Evolutionary conservation across 352 stramenopile species (phyloP).

Genomic region (Phytophthora foliorum): DNA sequence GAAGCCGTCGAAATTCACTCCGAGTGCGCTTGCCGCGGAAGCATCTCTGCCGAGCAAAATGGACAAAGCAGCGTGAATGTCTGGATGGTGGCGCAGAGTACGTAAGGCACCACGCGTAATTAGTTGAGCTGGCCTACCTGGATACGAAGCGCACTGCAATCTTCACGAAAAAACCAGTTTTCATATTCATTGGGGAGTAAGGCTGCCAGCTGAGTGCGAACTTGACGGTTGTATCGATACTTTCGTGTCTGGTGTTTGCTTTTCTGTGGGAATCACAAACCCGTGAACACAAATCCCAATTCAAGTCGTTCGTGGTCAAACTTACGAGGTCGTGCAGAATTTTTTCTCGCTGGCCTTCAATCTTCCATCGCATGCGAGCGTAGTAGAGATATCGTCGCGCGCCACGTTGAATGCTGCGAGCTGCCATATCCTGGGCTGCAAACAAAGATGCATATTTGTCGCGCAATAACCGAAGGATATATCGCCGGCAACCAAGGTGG

Average conservation of each 20-base stretch:
- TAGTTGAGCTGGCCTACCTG: slow-evolving; percentile 40
- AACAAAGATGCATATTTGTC: slow-evolving; percentile 66
- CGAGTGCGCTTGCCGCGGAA: slow-evolving; percentile 58
- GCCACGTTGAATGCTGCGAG: slow-evolving; percentile 54
- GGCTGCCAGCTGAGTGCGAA: slow-evolving; percentile 58
- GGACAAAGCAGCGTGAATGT: not conserved
- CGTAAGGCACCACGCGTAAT: too few species aligned
- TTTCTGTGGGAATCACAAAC: slow-evolving; percentile 29
- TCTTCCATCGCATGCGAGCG: slow-evolving; percentile 53
- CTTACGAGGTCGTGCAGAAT: slow-evolving; percentile 55
- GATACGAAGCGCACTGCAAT: slow-evolving; percentile 39
- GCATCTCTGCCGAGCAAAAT: slow-evolving; percentile 37
- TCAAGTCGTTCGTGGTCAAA: slow-evolving; percentile 2
- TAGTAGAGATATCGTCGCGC: slow-evolving; percentile 54
- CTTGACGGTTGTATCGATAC: slow-evolving; percentile 69
- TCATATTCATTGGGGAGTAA: slow-evolving; percentile 61
- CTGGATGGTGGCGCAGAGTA: not conserved
- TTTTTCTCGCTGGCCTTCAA: slow-evolving; percentile 42
- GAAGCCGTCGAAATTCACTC: slow-evolving; percentile 27
- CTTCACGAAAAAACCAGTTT: slow-evolving; percentile 53
- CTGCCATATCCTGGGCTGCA: slow-evolving; percentile 64
- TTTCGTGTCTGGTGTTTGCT: slow-evolving; percentile 70
- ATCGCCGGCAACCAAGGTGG: slow-evolving; percentile 44
- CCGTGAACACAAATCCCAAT: not conserved
- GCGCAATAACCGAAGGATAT: slow-evolving; percentile 45